These are phyloP conservation scores for Nephelium lappaceum DNA, from an alignment of 345 rosid species.

Conservation along the genomic window DNA sequence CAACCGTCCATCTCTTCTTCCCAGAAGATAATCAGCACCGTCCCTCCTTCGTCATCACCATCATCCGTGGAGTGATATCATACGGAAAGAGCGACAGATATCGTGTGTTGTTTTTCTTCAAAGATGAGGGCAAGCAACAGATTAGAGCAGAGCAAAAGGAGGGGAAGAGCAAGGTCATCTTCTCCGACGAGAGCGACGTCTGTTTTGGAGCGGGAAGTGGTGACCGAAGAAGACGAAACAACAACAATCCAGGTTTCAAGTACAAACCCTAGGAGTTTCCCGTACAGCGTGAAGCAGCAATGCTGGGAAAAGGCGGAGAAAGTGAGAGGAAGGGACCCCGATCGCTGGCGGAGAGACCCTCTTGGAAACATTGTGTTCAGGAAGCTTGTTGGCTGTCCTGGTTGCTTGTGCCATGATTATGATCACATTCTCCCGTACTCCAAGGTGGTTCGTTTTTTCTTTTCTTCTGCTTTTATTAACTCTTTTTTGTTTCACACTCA, in stretches of 20 bases:
- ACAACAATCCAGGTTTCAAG: slow-evolving; percentile 32
- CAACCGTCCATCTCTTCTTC: too few species aligned
- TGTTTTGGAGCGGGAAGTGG: slow-evolving; percentile 43
- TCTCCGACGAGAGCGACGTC: slow-evolving; percentile 45
- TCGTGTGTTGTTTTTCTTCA: too few species aligned
- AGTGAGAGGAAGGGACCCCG: slow-evolving; percentile 83
- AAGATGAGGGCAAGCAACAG: slow-evolving; percentile 8
- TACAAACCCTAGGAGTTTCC: slow-evolving; percentile 79
- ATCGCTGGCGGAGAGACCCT: slow-evolving; percentile 83
- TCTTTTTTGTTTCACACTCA: background rate
- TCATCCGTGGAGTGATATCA: too few species aligned
- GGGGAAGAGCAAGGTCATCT: slow-evolving; percentile 20
- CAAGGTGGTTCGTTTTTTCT: slow-evolving; percentile 52
- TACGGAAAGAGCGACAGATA: too few species aligned
- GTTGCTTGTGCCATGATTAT: slow-evolving; percentile 96
- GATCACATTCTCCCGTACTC: slow-evolving; percentile 95
- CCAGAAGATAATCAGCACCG: too few species aligned
- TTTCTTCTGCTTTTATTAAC: background rate
- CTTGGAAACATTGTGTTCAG: slow-evolving; percentile 82
- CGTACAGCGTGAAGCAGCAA: slow-evolving; percentile 84
- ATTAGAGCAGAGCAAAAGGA: slow-evolving; percentile 34
- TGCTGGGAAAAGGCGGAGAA: slow-evolving; percentile 97
- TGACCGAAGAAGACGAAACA: slow-evolving; percentile 29
- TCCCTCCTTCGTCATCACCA: too few species aligned
- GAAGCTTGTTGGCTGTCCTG: slow-evolving; percentile 95